phyloP scores from a whole-genome alignment of 2,329 filamentous ascomycete genomes.

The Scedosporium aurantiacum region DNA sequence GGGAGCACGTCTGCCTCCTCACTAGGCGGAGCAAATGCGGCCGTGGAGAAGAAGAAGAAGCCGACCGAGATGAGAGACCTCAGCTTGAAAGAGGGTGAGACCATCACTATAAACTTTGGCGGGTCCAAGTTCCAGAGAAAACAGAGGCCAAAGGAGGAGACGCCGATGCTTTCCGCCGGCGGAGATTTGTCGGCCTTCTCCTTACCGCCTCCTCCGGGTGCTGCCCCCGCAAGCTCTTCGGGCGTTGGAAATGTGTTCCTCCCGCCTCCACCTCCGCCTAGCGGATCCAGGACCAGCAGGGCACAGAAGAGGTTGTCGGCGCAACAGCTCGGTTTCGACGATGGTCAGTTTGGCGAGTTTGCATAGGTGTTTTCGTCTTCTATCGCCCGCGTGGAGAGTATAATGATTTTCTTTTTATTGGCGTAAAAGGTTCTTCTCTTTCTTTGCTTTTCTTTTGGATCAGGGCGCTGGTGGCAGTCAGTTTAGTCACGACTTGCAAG shows the following conservation, averaged over 20 bases:
- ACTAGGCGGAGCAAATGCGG: constrained; percentile 23
- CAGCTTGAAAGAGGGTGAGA: constrained; percentile 81
- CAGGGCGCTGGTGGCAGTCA: neutral
- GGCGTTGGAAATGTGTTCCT: constrained; percentile 32
- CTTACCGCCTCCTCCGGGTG: constrained; percentile 57
- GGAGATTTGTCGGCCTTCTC: constrained; percentile 47
- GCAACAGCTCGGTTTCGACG: constrained; percentile 68
- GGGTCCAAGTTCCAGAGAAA: constrained; percentile 31
- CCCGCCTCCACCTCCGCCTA: constrained; percentile 57
- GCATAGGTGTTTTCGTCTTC: constrained; percentile 22
- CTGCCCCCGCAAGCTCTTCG: constrained; percentile 17
- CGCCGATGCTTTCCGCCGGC: constrained; percentile 14
- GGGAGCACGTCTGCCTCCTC: constrained; percentile 40
- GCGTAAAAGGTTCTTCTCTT: too few relatives aligned
- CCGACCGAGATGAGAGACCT: constrained; percentile 57
- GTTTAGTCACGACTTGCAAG: too few relatives aligned
- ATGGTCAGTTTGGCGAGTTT: constrained; percentile 84
- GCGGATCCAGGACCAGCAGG: constrained; percentile 49
- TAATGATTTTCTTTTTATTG: too few relatives aligned
- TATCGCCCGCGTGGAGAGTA: neutral
- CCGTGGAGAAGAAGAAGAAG: constrained; percentile 23
- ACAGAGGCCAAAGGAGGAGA: constrained; percentile 9
- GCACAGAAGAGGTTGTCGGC: constrained; percentile 32
- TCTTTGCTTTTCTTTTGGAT: neutral
- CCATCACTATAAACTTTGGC: constrained; percentile 54